phyloP scores from a whole-genome alignment of 148 eudicot genomes.

The Nepenthes mirabilis region DNA sequence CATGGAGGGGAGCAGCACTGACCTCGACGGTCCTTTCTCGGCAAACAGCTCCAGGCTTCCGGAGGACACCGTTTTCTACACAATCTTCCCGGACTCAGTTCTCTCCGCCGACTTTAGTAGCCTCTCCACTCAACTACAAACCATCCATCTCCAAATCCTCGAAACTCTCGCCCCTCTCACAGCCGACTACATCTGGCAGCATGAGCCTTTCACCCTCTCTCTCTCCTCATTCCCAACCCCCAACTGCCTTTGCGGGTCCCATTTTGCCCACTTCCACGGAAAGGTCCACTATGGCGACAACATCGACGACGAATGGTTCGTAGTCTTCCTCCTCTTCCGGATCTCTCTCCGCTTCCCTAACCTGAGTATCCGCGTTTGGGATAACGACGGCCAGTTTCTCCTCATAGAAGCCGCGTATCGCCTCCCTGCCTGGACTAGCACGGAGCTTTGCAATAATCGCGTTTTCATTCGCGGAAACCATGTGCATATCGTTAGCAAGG shows the following conservation, averaged over 20 bases:
- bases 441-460: conserved; percentile 44
- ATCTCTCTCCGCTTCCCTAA: conserved; percentile 31
- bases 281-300: conserved; percentile 66
- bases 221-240: conserved; percentile 14
- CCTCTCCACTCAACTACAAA: conserved; percentile 26
- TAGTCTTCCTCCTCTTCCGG: conserved; percentile 51
- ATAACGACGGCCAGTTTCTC: conserved; percentile 76
- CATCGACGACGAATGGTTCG: conserved; percentile 95
- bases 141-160: conserved; percentile 70
- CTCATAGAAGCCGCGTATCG: conserved; percentile 73
- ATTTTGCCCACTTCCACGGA: conserved; percentile 63
- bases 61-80: conserved; percentile 70
- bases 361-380: conserved; percentile 48
- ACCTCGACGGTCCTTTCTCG: conserved; percentile 29
- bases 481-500: conserved; percentile 32
- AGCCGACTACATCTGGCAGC: conserved; percentile 65
- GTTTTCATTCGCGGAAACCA: conserved; percentile 43
- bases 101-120: conserved; percentile 13
- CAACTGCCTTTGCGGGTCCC: conserved; percentile 3
- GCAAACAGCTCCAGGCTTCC: conserved; percentile 26
- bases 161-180: conserved; percentile 37
- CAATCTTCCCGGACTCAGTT: conserved; percentile 56
- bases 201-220: conserved; percentile 61
- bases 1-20: not conserved
- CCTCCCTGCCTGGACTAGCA: conserved; percentile 78